These are phyloP conservation scores for Penicillium olsonii DNA, from an alignment of 2,329 filamentous ascomycete genomes.

Conservation along the genomic window DNA sequence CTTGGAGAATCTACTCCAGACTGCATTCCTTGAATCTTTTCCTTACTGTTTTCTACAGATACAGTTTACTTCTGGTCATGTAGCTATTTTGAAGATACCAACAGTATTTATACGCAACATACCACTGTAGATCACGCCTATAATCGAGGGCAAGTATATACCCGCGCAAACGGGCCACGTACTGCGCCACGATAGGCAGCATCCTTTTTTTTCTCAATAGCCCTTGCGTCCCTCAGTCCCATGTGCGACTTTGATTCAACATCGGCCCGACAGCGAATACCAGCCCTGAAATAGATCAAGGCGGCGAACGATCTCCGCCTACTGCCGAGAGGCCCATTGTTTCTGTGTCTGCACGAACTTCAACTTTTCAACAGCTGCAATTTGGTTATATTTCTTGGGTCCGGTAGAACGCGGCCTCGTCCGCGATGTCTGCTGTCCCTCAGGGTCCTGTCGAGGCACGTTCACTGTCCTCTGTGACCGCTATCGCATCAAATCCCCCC, in stretches of 20 bases:
- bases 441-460: constrained; percentile 68
- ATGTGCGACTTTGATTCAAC: background rate
- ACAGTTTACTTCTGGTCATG: constrained; percentile 13
- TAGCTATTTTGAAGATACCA: constrained; percentile 30
- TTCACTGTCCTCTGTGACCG: constrained; percentile 77
- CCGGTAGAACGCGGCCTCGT: constrained; percentile 30
- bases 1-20: constrained; percentile 16
- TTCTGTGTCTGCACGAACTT: constrained; percentile 11
- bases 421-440: constrained; percentile 26
- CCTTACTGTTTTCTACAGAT: constrained; percentile 4
- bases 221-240: constrained; percentile 17
- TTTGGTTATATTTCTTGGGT: constrained; percentile 7
- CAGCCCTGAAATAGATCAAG: background rate
- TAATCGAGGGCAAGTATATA: constrained; percentile 9
- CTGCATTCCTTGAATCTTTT: constrained; percentile 10
- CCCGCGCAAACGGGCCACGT: constrained; percentile 16
- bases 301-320: constrained; percentile 12
- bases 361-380: background rate
- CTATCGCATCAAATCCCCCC: constrained; percentile 82
- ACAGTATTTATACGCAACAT: constrained; percentile 11
- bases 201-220: constrained; percentile 14
- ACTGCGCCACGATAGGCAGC: constrained; percentile 28
- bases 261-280: background rate
- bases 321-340: constrained; percentile 23
- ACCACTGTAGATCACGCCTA: constrained; percentile 12